Conservation (phyloP, 371 early-diverging fungal species). For the Rhizopus microsporus region DNA sequence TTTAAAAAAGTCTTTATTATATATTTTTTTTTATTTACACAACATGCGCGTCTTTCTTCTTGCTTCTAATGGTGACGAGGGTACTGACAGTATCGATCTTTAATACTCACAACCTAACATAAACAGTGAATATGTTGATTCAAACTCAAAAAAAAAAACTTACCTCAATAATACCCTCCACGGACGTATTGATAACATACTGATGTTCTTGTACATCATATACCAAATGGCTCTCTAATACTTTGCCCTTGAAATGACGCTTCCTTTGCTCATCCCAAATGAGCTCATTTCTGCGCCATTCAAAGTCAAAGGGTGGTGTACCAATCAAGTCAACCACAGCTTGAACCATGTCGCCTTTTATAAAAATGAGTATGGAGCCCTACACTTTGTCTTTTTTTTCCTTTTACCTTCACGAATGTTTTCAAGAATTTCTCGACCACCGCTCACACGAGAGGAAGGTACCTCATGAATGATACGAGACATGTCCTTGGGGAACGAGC, state of each 20-base stretch:
- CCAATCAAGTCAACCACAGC: slow-evolving; percentile 51
- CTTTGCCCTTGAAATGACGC: slow-evolving; percentile 45
- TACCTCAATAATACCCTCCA: slow-evolving; percentile 56
- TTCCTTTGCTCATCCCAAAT: slow-evolving; percentile 41
- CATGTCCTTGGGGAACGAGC: slow-evolving; percentile 43
- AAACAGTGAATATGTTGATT: background rate
- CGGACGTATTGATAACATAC: slow-evolving; percentile 48
- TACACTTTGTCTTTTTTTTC: background rate
- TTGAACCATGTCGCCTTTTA: slow-evolving; percentile 50
- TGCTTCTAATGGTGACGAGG: slow-evolving; percentile 18
- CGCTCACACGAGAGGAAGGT: slow-evolving; percentile 51
- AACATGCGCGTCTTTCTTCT: background rate
- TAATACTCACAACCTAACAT: slow-evolving; percentile 41
- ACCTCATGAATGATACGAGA: slow-evolving; percentile 45
- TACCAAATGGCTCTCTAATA: slow-evolving; percentile 49
- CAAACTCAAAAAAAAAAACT: background rate
- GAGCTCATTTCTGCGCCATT: slow-evolving; percentile 51
- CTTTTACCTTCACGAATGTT: slow-evolving; percentile 51
- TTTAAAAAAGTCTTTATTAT: background rate
- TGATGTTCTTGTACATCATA: slow-evolving; percentile 39
- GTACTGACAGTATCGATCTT: slow-evolving; percentile 50
- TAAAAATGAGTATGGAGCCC: too few relatives aligned
- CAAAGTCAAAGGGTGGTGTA: slow-evolving; percentile 56
- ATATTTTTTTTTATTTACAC: slow-evolving; percentile 7
- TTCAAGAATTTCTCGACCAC: slow-evolving; percentile 50